These are phyloP conservation scores for Aspergillus sp. DNA, from an alignment of 2,329 filamentous ascomycete species.

Conservation along the genomic window DNA sequence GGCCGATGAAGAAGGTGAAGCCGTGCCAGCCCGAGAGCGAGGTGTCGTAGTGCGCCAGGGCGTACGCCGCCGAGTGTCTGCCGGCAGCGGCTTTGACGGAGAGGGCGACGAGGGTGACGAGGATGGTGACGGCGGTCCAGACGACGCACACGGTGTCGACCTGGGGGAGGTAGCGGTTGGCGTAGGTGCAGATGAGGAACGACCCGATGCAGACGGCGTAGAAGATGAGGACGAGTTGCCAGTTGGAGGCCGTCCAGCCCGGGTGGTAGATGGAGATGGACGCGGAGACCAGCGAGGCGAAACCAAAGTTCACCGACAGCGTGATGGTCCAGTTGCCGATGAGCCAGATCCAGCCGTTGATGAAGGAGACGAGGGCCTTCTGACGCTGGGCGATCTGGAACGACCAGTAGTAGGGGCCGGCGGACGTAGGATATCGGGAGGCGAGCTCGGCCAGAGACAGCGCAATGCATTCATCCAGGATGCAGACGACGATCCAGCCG, in stretches of 20 bases:
- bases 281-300: conserved; percentile 54
- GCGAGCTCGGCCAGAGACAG: conserved; percentile 53
- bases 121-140: conserved; percentile 56
- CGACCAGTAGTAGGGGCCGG: conserved; percentile 55
- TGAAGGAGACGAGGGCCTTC: conserved; percentile 50
- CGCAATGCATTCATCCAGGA: conserved; percentile 54
- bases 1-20: conserved; percentile 63
- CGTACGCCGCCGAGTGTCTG: conserved; percentile 51
- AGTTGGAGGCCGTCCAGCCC: conserved; percentile 53
- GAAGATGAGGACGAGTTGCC: conserved; percentile 71
- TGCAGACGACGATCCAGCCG: conserved; percentile 55
- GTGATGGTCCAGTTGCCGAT: conserved; percentile 55
- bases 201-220: conserved; percentile 65
- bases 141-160: conserved; percentile 59
- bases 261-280: conserved; percentile 56
- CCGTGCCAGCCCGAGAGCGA: conserved; percentile 57
- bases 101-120: conserved; percentile 57
- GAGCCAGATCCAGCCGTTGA: conserved; percentile 55
- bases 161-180: conserved; percentile 65
- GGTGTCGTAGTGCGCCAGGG: conserved; percentile 58
- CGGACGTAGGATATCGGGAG: conserved; percentile 53
- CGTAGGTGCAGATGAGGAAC: conserved; percentile 64
- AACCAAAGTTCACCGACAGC: conserved; percentile 55
- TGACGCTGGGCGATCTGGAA: conserved; percentile 47
- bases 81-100: conserved; percentile 56